Conservation (phyloP, 1,139 yeast species). For the Geotrichum macrosporum region DNA sequence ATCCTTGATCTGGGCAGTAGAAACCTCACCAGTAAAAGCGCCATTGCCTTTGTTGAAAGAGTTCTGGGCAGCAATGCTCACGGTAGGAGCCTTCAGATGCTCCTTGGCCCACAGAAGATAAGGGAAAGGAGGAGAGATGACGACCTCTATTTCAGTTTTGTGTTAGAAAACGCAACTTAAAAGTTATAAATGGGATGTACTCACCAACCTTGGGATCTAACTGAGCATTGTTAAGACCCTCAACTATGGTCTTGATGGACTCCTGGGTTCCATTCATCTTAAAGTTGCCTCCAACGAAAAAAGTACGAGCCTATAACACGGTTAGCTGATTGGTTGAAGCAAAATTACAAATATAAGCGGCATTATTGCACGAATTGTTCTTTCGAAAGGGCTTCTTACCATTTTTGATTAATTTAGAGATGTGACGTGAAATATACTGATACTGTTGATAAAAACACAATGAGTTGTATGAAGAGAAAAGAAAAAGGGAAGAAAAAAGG, state of each 20-base stretch:
- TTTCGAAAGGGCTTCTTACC: conserved; percentile 6
- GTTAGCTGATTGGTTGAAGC: not conserved
- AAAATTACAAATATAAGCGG: not conserved
- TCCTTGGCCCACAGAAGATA: conserved; percentile 76
- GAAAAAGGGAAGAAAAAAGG: not conserved
- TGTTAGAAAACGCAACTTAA: conserved; percentile 34
- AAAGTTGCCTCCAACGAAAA: conserved; percentile 95
- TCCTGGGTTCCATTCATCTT: conserved; percentile 95
- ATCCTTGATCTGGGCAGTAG: conserved; percentile 85
- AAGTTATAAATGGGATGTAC: conserved; percentile 26
- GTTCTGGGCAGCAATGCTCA: conserved; percentile 86
- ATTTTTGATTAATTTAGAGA: not conserved
- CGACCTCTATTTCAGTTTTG: conserved; percentile 56
- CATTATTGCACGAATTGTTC: too few relatives aligned
- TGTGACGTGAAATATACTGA: not conserved
- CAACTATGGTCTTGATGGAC: conserved; percentile 79
- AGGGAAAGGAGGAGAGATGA: conserved; percentile 93
- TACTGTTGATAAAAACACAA: not conserved
- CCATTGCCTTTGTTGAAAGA: conserved; percentile 83
- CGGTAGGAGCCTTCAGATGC: conserved; percentile 63
- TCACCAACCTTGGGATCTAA: conserved; percentile 51
- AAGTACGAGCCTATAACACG: conserved; percentile 67
- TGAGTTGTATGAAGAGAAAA: not conserved
- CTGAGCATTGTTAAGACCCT: conserved; percentile 70
- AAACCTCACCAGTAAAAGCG: conserved; percentile 97